Conservation (phyloP, 192 early-diverging fungal genomes). For the Spinellus fusiger region DNA sequence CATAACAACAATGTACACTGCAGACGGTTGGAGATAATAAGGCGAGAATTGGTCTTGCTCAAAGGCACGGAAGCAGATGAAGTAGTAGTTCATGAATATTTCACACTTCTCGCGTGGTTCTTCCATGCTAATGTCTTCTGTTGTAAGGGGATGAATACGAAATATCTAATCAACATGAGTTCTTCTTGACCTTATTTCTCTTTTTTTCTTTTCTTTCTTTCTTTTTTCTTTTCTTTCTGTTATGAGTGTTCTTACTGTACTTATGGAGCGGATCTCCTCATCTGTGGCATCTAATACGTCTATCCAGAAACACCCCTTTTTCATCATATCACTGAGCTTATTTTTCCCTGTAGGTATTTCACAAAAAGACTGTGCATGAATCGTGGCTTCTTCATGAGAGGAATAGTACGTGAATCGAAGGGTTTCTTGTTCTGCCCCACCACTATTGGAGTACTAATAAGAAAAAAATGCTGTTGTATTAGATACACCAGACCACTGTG, state of each 20-base stretch:
- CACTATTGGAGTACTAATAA: background rate
- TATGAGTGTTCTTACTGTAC: conserved; percentile 29
- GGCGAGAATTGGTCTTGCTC: conserved; percentile 61
- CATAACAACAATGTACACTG: conserved; percentile 63
- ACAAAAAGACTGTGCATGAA: conserved; percentile 20
- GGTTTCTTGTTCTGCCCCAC: background rate
- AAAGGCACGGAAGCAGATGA: conserved; percentile 84
- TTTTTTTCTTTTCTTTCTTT: background rate
- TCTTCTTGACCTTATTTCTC: background rate
- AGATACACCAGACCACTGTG: no score
- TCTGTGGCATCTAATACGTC: conserved; percentile 51
- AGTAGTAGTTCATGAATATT: conserved; percentile 85
- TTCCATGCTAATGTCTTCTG: conserved; percentile 89
- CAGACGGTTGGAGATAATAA: conserved; percentile 58
- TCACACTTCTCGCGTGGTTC: conserved; percentile 96
- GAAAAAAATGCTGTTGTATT: no score
- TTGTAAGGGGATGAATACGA: conserved; percentile 70
- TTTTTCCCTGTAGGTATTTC: conserved; percentile 21
- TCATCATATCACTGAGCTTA: conserved; percentile 19
- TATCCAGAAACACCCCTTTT: conserved; percentile 50
- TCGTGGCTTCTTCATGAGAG: conserved; percentile 17
- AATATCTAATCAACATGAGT: conserved; percentile 40
- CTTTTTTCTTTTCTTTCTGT: background rate
- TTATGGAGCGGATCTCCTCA: conserved; percentile 50
- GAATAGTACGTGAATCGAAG: conserved; percentile 26